Conservation (phyloP, 192 early-diverging fungal genomes). For the Irineochytrium annulatum region DNA sequence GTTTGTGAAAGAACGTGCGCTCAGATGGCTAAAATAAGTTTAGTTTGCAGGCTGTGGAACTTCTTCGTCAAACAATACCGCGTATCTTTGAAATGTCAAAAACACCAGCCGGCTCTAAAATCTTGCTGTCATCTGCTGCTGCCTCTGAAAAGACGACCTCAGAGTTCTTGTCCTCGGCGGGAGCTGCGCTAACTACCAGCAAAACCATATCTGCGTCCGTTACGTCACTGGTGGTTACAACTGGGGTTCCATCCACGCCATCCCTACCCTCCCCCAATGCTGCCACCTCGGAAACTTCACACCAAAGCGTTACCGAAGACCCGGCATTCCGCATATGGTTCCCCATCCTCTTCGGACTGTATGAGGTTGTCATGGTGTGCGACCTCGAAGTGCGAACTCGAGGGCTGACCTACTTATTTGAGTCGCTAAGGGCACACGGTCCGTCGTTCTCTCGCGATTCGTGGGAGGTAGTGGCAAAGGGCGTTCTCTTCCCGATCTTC, state of each 20-base stretch:
- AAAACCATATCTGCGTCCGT: slow-evolving; percentile 1
- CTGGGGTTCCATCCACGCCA: neutral
- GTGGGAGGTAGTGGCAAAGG: slow-evolving; percentile 78
- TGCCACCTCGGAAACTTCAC: neutral
- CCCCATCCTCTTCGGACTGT: slow-evolving; percentile 81
- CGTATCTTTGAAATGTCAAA: slow-evolving; percentile 45
- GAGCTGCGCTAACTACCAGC: slow-evolving; percentile 11
- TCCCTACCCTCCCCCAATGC: slow-evolving; percentile 1
- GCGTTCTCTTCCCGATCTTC: slow-evolving; percentile 88
- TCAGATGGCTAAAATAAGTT: neutral
- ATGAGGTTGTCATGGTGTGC: slow-evolving; percentile 86
- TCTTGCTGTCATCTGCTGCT: slow-evolving; percentile 17
- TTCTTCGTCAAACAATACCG: slow-evolving; percentile 42
- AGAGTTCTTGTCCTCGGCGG: slow-evolving; percentile 16
- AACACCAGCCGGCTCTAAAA: slow-evolving; percentile 19
- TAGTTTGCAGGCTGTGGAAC: slow-evolving; percentile 53
- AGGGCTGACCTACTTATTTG: slow-evolving; percentile 80
- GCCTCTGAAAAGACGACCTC: slow-evolving; percentile 24
- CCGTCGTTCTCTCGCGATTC: slow-evolving; percentile 65
- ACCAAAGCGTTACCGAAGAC: slow-evolving; percentile 41
- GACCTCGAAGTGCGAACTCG: slow-evolving; percentile 89
- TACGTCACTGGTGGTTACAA: slow-evolving; percentile 12
- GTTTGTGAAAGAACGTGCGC: slow-evolving; percentile 26
- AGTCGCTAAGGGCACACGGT: slow-evolving; percentile 75
- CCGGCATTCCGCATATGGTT: slow-evolving; percentile 66